Base-by-base conservation (phyloP, 148 eudicot species). In the Fagopyrum tataricum region DNA sequence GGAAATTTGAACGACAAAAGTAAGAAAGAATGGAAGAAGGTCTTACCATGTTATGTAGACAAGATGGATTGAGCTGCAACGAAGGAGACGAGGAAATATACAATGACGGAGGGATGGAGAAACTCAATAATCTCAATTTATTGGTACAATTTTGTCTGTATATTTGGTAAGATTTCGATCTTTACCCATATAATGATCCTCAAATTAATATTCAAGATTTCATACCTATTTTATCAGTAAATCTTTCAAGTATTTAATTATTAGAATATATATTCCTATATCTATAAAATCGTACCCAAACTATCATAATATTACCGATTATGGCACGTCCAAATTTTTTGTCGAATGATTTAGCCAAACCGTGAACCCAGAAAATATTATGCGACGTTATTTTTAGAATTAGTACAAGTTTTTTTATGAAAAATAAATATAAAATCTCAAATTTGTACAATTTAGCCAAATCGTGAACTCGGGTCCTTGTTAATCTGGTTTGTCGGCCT, bases 171-270 rank as follows among this genome's bases (percentile, higher is more conserved):
- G 12, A 31, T 37, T 64, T 31, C 7, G 44, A 37, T 37, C 20
- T 37, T 64, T 15, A 42, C 4, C 20, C 13, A 39, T 39, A 31
- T 7, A 43, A 64, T 64, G 69, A 64, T 64, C 44, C 42, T 37
- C 43, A 14, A 31, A 26, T 64, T 31, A 64, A 64, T 64, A 14
- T 15, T 37, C 31, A 64, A 64, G 69, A 64, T 64, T 64, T 64
- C 18, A 13, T 64, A 43, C 69, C 6, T 2, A 31, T 64, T 64
- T 14, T 37, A 14, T 0, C 11, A 31, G 12, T 64, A 31, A 64
- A 64, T 64, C 18, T 15, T 49, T 49, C 55, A 15, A 49, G 1
- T 15, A 49, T 6, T 15, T 49, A 13, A 13, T 49, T 49, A 49
- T 13, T 17, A 18, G 55, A 15, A 49, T 49, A 12, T 9, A 24